Base-by-base conservation (phyloP, 805 yeast species). In the Zygoascus ofunaensis region DNA sequence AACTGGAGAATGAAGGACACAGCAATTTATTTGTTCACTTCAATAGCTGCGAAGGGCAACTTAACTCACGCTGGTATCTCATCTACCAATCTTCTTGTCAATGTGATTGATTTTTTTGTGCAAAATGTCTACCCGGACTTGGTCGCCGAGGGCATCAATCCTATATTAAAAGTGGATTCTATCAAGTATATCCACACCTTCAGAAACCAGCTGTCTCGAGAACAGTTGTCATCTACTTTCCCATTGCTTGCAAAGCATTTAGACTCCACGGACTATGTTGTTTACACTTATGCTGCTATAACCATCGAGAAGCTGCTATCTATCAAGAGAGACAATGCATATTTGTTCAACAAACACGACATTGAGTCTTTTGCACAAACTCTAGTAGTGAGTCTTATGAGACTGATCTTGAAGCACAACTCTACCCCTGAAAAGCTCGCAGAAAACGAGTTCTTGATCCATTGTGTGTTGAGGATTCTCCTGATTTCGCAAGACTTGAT, bases 381-480 rank as follows among this genome's bases (percentile, higher is more conserved):
- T 22, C 63, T 90, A 37, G 66, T 90, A 41, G 72, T 72, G 32
- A 80, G 75, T 48, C 67, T 90, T 37, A 82, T 92, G 54, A 66
- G 72, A 32, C 70, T 86, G 39, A 80, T 90, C 39, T 68, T 81
- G 45, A 68, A 70, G 46, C 53, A 48, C 1, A 49, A 44, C 17
- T 61, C 68, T 2, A 66, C 86, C 0, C 97, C 97, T 0, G 97
- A 87, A 60, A 90, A 87, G 58, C 68, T 94, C 42, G 87, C 97
- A 0, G 97, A 92, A 59, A 92, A 92, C 62, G 98, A 92, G 59
- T 92, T 86, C 59, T 70, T 92, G 58, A 85, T 92, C 80, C 86
- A 82, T 58, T 79, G 94, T 50, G 70, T 86, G 1, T 86, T 87
- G 87, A 74, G 97, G 55, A 80, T 89, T 5, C 71, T 81, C 41